Evolutionary conservation across 2,329 filamentous ascomycete genomes (phyloP), one percentile per base, ranked within the genome.

Genomic region (Cucurbitaria berberidis): DNA sequence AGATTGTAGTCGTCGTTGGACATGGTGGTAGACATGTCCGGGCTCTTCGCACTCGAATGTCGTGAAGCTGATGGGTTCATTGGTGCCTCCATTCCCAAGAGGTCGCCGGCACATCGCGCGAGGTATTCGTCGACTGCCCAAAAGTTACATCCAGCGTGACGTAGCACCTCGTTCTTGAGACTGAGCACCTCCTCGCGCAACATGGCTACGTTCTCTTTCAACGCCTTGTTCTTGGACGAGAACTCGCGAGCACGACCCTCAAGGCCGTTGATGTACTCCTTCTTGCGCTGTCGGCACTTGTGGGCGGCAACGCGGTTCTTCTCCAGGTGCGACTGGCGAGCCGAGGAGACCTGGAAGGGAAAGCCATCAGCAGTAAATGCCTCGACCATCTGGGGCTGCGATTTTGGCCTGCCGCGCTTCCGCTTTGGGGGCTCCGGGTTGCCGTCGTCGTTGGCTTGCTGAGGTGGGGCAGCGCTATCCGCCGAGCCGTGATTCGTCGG

Each of bases 241-340:
- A 74, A 72, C 8, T 76, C 72, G 35, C 77, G 71, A n/a, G 75
- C 74, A 42, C 74, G 74, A 27, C 72, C 72, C 58, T 85, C 82
- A 13, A 85, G 77, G 32, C 76, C 66, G 49, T 80, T 75, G 30
- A 80, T 82, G 63, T 83, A 82, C 55, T 82, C 81, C 70, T 86
- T 86, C 73, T 86, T 85, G 76, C 89, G 90, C 65, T 88, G 83
- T 3, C 89, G 84, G 66, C 88, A 91, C 68, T 90, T 91, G 69
- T 86, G 88, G 1, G 89, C 89, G 0, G 89, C 89, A 2, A 89
- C 77, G 9, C 89, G 82, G 70, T 92, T 92, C 55, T 88, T 84
- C 72, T 89, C 86, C 0, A 90, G 79, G 62, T 74, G 72, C 2
- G 68, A 69, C 51, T 73, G 66, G 45, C 72, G 72, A 39, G 70